Evolutionary conservation across 305 asterid genomes (phyloP).

Genomic region (Rubia tinctorum): DNA sequence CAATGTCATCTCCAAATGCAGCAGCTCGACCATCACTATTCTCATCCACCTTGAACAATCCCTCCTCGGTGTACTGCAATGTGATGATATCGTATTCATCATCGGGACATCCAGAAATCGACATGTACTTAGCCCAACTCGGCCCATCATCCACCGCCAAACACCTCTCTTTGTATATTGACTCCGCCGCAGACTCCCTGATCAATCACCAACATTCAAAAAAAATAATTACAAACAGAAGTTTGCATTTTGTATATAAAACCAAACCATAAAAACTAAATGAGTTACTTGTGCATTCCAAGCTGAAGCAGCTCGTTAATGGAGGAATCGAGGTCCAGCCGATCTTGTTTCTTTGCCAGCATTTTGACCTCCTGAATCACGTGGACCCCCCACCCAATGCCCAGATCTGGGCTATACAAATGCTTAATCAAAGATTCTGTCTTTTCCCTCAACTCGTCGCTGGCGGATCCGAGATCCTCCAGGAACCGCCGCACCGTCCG

Average conservation of each 20-base stretch:
- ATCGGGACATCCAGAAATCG: constrained; percentile 73
- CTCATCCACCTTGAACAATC: constrained; percentile 77
- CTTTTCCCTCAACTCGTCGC: constrained; percentile 40
- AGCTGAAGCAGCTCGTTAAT: constrained; percentile 67
- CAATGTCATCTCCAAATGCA: constrained; percentile 96
- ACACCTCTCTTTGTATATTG: constrained; percentile 89
- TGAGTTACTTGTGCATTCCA: constrained; percentile 73
- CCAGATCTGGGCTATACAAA: constrained; percentile 93
- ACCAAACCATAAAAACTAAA: not conserved
- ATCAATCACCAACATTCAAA: constrained; percentile 26
- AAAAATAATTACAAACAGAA: constrained; percentile 19
- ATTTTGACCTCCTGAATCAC: constrained; percentile 86
- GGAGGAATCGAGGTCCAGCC: constrained; percentile 60
- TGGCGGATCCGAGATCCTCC: constrained; percentile 71
- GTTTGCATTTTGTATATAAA: not conserved
- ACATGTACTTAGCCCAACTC: constrained; percentile 97
- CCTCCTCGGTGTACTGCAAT: constrained; percentile 91
- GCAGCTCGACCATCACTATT: constrained; percentile 83
- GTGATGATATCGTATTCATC: constrained; percentile 88
- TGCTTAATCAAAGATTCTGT: constrained; percentile 66
- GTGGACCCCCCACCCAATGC: constrained; percentile 87
- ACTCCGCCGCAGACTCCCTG: constrained; percentile 91
- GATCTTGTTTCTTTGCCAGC: constrained; percentile 66
- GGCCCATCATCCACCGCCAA: constrained; percentile 73
- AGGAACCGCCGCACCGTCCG: constrained; percentile 64